Base-by-base conservation (phyloP, 2,329 filamentous ascomycete species). In the Pseudocercospora macadamiae region DNA sequence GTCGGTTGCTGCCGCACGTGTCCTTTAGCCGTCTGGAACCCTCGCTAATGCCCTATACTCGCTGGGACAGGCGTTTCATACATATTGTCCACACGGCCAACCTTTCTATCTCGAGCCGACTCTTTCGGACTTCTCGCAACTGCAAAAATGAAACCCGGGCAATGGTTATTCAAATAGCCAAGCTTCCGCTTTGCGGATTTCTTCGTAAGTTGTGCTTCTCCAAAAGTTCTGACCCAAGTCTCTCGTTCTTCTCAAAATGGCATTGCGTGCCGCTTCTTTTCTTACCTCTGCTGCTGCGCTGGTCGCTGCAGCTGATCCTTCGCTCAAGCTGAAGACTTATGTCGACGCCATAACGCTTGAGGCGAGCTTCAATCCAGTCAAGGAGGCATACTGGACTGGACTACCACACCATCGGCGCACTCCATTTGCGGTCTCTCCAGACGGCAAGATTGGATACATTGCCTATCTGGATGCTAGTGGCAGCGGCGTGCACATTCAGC, bases 371-470 rank as follows among this genome's bases (percentile, higher is more conserved):
- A 81, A 83, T 66, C 83, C 84, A 4, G 76, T 86, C 64, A 82
- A 84, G 70, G 77, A 78, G 16, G 79, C 83, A 7, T 87, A 87
- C 77, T 86, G 84, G 84, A 86, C 84, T 12, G 79, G 78, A 18
- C 79, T 82, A 45, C 82, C 83, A 44, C 85, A 87, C 65, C 84
- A 87, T 69, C 82, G 84, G 45, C 80, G 84, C 52, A 86, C 84
- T 10, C 84, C 84, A 4, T 87, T 87, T 61, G 79, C 84, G n/a
- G 76, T 85, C 28, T 86, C 84, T 1, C 83, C 84, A 2, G 79
- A 86, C 68, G 83, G 83, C 60, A 81, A 81, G 58, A 80, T 79
- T 3, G 84, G 82, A 10, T 86, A 84, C 68, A 69, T 87, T 8
- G 85, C 85, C 8, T 87, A 86, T 66, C 80, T 87, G 14, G 83